Conservation (phyloP, 1,284 basidiomycete genomes). For the Crucibulum cyathiforme region DNA sequence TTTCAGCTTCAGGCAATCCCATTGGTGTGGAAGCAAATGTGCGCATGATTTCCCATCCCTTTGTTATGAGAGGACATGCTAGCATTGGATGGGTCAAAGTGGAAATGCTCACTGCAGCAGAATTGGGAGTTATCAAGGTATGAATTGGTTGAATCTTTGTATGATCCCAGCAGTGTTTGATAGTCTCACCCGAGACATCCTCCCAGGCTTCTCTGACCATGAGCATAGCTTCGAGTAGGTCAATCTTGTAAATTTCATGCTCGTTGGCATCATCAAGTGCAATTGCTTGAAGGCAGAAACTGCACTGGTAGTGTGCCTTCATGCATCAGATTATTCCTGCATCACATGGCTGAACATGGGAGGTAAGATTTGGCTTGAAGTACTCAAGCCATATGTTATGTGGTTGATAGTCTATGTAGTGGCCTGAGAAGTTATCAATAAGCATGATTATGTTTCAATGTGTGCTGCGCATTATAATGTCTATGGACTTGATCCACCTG, state of each 20-base stretch:
- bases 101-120: background rate
- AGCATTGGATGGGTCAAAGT: background rate
- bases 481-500: background rate
- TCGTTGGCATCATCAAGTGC: constrained; percentile 37
- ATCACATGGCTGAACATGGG: constrained; percentile 38
- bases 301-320: constrained; percentile 38
- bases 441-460: constrained; percentile 31
- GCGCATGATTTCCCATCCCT: background rate
- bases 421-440: constrained; percentile 39
- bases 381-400: constrained; percentile 31
- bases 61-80: background rate
- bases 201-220: constrained; percentile 38
- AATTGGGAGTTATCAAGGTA: background rate
- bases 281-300: constrained; percentile 31
- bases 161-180: background rate
- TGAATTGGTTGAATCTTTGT: background rate
- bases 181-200: constrained; percentile 13
- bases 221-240: constrained; percentile 38
- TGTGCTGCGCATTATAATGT: constrained; percentile 20
- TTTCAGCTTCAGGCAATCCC: background rate
- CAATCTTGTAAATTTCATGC: constrained; percentile 41
- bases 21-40: background rate
- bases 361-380: constrained; percentile 38
- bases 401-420: constrained; percentile 24
- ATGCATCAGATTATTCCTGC: constrained; percentile 38